phyloP scores from a whole-genome alignment of 768 basidiomycete genomes.

The Naganishia vishniacii region DNA sequence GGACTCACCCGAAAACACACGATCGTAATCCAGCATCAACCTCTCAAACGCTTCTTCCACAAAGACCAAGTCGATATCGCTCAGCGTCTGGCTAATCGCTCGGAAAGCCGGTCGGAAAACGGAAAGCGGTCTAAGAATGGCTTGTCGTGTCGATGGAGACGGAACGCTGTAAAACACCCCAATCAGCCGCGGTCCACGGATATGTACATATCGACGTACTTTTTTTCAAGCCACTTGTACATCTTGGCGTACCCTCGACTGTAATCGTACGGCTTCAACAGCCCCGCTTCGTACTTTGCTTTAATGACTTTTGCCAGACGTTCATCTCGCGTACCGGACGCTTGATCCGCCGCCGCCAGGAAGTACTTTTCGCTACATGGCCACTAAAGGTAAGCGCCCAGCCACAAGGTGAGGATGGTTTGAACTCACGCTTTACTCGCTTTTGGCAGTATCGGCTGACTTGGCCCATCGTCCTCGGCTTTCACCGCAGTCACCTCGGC shows the following conservation, averaged over 20 bases:
- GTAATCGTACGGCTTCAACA: conserved; percentile 92
- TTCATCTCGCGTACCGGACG: conserved; percentile 80
- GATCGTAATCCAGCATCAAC: conserved; percentile 87
- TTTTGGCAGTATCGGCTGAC: conserved; percentile 19
- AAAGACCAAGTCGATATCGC: conserved; percentile 71
- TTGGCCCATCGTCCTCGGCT: conserved; percentile 16
- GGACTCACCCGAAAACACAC: conserved; percentile 53
- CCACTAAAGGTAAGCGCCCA: neutral
- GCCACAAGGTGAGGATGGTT: neutral
- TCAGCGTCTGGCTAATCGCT: conserved; percentile 45
- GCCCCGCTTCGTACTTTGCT: conserved; percentile 92
- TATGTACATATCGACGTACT: conserved; percentile 55
- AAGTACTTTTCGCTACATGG: conserved; percentile 72
- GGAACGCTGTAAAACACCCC: neutral
- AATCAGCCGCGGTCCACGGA: neutral
- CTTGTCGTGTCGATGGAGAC: conserved; percentile 81
- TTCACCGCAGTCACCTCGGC: neutral
- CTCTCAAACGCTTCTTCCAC: conserved; percentile 98
- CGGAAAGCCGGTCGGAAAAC: conserved; percentile 52
- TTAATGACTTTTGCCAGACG: conserved; percentile 83
- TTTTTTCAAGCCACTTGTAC: conserved; percentile 89
- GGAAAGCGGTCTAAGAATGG: conserved; percentile 75
- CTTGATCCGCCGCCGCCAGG: conserved; percentile 90
- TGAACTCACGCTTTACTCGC: conserved; percentile 26
- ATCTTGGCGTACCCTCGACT: conserved; percentile 89